phyloP scores from a whole-genome alignment of 257 asterid species.

The Salvia hispanica region DNA sequence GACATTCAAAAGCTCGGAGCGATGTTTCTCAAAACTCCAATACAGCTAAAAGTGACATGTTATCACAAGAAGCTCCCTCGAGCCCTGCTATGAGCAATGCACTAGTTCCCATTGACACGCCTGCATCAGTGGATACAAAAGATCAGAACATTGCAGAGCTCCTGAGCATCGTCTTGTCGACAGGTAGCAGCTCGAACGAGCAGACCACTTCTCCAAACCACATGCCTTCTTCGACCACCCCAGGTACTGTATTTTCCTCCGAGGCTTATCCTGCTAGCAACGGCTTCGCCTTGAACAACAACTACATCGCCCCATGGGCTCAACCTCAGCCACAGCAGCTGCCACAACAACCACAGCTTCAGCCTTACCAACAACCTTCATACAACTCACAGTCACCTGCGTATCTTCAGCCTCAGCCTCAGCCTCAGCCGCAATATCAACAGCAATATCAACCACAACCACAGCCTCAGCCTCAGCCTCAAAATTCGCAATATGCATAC shows the following conservation, averaged over 20 bases:
- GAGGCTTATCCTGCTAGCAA: constrained; percentile 47
- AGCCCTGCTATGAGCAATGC: constrained; percentile 54
- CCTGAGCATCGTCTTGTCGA: constrained; percentile 64
- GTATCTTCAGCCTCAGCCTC: constrained; percentile 32
- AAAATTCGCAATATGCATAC: constrained; percentile 34
- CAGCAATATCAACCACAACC: constrained; percentile 25
- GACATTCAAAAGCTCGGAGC: constrained; percentile 53
- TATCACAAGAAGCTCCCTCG: constrained; percentile 33
- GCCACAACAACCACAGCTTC: constrained; percentile 10
- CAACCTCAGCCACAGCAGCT: constrained; percentile 33
- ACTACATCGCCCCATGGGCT: constrained; percentile 93
- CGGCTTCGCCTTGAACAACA: constrained; percentile 47
- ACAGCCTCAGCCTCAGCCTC: constrained; percentile 27
- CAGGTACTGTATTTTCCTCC: constrained; percentile 40
- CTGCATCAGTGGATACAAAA: constrained; percentile 45
- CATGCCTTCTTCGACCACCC: constrained; percentile 41
- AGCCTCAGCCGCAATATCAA: constrained; percentile 30
- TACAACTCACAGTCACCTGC: constrained; percentile 16
- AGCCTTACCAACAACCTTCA: constrained; percentile 23
- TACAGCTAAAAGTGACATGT: constrained; percentile 26
- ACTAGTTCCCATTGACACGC: constrained; percentile 51
- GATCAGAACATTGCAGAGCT: constrained; percentile 81
- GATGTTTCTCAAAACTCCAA: constrained; percentile 37
- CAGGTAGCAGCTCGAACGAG: constrained; percentile 38
- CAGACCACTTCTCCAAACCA: constrained; percentile 45